Evolutionary conservation across 495 filamentous ascomycete species (phyloP), one percentile per base, ranked within the genome.

Genomic region (Aspergillus cavernicola): DNA sequence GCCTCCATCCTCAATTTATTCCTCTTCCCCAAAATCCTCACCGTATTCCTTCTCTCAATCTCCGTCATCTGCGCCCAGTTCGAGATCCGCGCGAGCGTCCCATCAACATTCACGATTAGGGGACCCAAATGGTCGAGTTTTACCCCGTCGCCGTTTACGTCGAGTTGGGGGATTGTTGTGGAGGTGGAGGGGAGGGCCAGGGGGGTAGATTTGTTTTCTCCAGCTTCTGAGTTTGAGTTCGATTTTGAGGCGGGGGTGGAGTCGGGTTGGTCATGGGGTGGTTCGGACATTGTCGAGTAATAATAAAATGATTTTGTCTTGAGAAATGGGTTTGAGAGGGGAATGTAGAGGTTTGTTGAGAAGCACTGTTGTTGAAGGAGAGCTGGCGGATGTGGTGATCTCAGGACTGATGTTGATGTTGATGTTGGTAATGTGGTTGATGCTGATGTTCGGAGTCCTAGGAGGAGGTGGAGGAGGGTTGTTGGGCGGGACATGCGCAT

Each of bases 51-150:
- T 55, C 73, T 70, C 69, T 87, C 84, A 20, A 80, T 75, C 15
- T 79, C 83, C 11, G 76, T 70, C 85, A 88, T 86, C 58, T 82
- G 69, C 24, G 65, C 70, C 85, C 85, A 88, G 67, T 88, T 88
- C 50, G 75, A 59, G 53, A 88, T 84, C 16, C 83, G 79, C 57
- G 80, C 79, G 29, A 86, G 62, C 16, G 81, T 80, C 12, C 85
- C 85, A 66, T 88, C 83, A 32, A 71, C 62, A 58, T 84, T 84
- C n/a, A 88, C 81, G 1, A 88, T 82, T 66, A 87, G 76, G 3
- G 85, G 85, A 0, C 85, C 85, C 0, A 88, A 64, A 48, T 79
- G 73, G 61, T 85, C 81, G 0, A 86, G 66, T 13, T 69, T 74
- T 2, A 83, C 70, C 16, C 68, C 66, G 39, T 65, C 69, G 5